Evolutionary conservation across 2,329 filamentous ascomycete species (phyloP).

Genomic region (Ascosphaera apis): DNA sequence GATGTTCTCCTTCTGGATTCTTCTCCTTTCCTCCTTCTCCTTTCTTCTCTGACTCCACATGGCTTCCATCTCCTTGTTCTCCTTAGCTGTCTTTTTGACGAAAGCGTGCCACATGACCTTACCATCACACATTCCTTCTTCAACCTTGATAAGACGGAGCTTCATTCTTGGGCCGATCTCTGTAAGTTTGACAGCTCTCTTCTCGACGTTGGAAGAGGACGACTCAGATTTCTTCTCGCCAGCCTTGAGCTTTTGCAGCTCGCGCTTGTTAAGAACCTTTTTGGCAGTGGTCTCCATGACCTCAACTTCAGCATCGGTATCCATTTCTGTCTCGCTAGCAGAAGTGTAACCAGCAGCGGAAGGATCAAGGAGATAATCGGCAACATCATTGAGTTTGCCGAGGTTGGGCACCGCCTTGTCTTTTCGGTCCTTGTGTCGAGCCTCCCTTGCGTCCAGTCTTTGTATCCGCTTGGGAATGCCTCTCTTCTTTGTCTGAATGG

Average conservation of each 20-base stretch:
- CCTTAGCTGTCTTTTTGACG: slow-evolving; percentile 58
- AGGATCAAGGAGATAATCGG: slow-evolving; percentile 76
- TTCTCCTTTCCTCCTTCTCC: slow-evolving; percentile 62
- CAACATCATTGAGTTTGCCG: slow-evolving; percentile 73
- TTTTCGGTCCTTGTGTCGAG: slow-evolving; percentile 44
- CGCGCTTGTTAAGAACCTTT: slow-evolving; percentile 29
- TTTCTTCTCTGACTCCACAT: slow-evolving; percentile 55
- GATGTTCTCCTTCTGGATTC: slow-evolving; percentile 71
- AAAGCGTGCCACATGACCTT: slow-evolving; percentile 97
- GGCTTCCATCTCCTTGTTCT: slow-evolving; percentile 57
- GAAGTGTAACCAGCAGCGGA: slow-evolving; percentile 68
- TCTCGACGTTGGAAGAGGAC: slow-evolving; percentile 38
- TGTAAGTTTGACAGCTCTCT: slow-evolving; percentile 70
- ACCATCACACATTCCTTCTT: slow-evolving; percentile 74
- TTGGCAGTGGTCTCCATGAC: slow-evolving; percentile 35
- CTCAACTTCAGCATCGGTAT: slow-evolving; percentile 91
- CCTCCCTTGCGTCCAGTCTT: slow-evolving; percentile 65
- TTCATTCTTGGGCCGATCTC: slow-evolving; percentile 82
- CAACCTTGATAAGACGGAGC: slow-evolving; percentile 78
- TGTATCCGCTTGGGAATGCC: slow-evolving; percentile 68
- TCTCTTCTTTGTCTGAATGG: slow-evolving; percentile 72
- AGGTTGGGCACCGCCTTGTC: slow-evolving; percentile 59
- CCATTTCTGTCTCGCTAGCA: slow-evolving; percentile 76
- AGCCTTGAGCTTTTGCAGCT: slow-evolving; percentile 24
- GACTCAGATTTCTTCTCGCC: slow-evolving; percentile 22